phyloP scores from a whole-genome alignment of 1,139 yeast genomes.

The Hyphopichia fennica region DNA sequence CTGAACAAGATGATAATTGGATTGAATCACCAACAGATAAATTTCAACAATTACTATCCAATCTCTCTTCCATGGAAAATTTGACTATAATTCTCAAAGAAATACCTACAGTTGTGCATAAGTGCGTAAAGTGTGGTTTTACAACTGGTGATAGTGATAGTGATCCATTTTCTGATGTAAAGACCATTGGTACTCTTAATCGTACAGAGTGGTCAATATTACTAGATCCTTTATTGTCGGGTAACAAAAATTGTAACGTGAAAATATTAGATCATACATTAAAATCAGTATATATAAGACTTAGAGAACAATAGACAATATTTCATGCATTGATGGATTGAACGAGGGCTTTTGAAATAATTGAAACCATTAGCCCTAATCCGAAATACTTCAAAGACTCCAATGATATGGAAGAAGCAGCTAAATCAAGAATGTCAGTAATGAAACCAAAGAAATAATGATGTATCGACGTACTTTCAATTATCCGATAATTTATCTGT shows the following conservation, averaged over 20 bases:
- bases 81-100: constrained; percentile 26
- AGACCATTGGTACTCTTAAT: constrained; percentile 15
- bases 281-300: neutral
- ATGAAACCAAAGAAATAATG: neutral
- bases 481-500: neutral
- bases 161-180: constrained; percentile 11
- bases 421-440: neutral
- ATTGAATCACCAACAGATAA: constrained; percentile 22
- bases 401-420: neutral
- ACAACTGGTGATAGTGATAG: constrained; percentile 14
- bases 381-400: neutral
- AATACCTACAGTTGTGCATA: constrained; percentile 20
- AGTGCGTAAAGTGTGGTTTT: constrained; percentile 40
- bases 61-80: constrained; percentile 24
- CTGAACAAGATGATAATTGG: constrained; percentile 18
- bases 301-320: neutral
- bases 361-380: neutral
- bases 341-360: neutral
- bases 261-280: constrained; percentile 18
- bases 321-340: neutral
- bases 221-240: constrained; percentile 23
- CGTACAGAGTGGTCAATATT: constrained; percentile 29
- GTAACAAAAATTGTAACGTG: constrained; percentile 17
- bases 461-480: constrained; percentile 1
- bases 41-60: constrained; percentile 27